Evolutionary conservation across 2,329 filamentous ascomycete genomes (phyloP).

Genomic region (Stachybotrys elegans): DNA sequence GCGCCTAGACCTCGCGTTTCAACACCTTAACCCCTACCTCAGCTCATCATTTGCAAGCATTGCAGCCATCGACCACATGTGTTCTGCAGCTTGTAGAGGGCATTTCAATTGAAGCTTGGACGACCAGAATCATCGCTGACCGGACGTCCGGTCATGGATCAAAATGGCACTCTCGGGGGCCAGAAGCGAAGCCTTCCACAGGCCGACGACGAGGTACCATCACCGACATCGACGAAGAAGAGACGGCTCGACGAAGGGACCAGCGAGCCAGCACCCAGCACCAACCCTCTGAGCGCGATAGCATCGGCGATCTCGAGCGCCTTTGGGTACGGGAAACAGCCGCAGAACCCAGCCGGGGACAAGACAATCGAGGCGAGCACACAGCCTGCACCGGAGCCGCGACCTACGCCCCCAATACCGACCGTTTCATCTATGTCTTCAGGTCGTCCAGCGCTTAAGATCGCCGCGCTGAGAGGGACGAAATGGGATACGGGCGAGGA

Average conservation of each 20-base stretch:
- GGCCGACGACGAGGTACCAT: neutral
- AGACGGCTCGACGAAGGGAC: constrained; percentile 3
- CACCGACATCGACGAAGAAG: constrained; percentile 6
- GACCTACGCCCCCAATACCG: too few species aligned
- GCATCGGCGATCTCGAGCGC: neutral
- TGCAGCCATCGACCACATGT: too few species aligned
- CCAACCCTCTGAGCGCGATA: neutral
- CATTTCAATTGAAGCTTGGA: too few species aligned
- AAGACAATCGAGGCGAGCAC: too few species aligned
- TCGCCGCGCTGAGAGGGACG: constrained; percentile 29
- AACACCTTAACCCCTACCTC: too few species aligned
- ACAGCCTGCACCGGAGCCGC: too few species aligned
- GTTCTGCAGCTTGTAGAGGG: too few species aligned
- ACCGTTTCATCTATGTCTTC: constrained; percentile 9
- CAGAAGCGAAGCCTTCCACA: neutral
- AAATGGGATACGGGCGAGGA: constrained; percentile 30
- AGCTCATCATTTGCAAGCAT: too few species aligned
- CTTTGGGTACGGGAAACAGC: neutral
- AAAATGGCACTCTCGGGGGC: neutral
- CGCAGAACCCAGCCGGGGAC: neutral
- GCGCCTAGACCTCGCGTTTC: too few species aligned
- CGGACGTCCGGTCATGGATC: neutral
- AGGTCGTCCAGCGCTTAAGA: constrained; percentile 29
- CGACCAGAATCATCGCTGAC: neutral
- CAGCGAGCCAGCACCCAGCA: neutral